These are phyloP conservation scores for Xanthoconium stramineum DNA, from an alignment of 768 basidiomycete genomes.

Conservation along the genomic window DNA sequence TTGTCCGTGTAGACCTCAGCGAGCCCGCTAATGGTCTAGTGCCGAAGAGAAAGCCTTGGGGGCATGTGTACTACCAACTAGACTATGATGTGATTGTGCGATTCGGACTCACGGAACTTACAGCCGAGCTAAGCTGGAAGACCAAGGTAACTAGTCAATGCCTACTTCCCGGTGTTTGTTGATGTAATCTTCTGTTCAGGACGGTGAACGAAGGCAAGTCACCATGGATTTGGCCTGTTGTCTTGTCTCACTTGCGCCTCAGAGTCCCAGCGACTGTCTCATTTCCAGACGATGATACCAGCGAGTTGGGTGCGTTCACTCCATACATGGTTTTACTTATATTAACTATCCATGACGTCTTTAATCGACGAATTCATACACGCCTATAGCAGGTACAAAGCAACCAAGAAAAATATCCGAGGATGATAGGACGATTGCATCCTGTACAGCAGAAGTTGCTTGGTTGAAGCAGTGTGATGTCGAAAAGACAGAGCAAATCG, in stretches of 20 bases:
- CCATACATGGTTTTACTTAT: no score
- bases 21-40: not conserved
- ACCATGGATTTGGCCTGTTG: not conserved
- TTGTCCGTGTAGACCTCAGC: not conserved
- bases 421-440: not conserved
- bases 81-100: conserved; percentile 11
- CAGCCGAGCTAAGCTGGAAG: conserved; percentile 6
- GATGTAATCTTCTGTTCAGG: not conserved
- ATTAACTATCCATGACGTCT: no score
- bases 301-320: no score
- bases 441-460: not conserved
- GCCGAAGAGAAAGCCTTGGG: no score
- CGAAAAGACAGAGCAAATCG: not conserved
- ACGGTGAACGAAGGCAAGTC: not conserved
- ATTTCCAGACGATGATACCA: no score
- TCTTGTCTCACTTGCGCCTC: not conserved
- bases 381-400: no score
- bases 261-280: not conserved
- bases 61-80: conserved; percentile 4
- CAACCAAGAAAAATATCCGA: not conserved
- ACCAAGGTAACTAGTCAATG: not conserved
- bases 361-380: no score
- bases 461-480: not conserved
- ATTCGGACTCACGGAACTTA: conserved; percentile 8
- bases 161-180: not conserved